Evolutionary conservation across 306 rosid species (phyloP).

Genomic region (Vigna mungo): DNA sequence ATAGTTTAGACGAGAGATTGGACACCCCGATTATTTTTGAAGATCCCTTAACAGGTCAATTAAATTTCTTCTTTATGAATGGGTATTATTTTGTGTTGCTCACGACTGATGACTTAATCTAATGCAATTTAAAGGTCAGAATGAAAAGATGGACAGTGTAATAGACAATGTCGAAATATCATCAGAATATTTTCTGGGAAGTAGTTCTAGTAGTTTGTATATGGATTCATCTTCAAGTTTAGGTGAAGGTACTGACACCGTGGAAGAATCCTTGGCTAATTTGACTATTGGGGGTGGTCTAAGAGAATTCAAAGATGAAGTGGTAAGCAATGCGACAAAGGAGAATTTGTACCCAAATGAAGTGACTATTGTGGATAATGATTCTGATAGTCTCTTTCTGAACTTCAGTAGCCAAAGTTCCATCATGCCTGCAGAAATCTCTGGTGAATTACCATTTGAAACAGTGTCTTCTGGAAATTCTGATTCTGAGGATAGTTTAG

Average conservation of each 20-base stretch:
- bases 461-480: conserved; percentile 41
- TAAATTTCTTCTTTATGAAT: conserved; percentile 37
- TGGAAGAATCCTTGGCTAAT: conserved; percentile 42
- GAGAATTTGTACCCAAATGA: conserved; percentile 38
- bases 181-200: conserved; percentile 26
- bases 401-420: conserved; percentile 39
- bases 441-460: conserved; percentile 43
- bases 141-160: conserved; percentile 41
- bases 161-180: conserved; percentile 29
- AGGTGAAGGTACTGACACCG: conserved; percentile 30
- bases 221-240: conserved; percentile 34
- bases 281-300: conserved; percentile 30
- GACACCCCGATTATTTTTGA: conserved; percentile 41
- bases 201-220: conserved; percentile 33
- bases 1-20: conserved; percentile 35
- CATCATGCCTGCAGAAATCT: conserved; percentile 45
- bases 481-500: conserved; percentile 37
- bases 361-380: conserved; percentile 45
- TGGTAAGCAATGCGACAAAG: conserved; percentile 44
- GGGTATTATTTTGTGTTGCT: conserved; percentile 23
- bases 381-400: conserved; percentile 29
- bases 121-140: conserved; percentile 76
- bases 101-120: conserved; percentile 52
- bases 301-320: conserved; percentile 39
- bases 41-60: conserved; percentile 60